phyloP scores from a whole-genome alignment of 164 flowering plant species.

The Cinnamomum micranthum region DNA sequence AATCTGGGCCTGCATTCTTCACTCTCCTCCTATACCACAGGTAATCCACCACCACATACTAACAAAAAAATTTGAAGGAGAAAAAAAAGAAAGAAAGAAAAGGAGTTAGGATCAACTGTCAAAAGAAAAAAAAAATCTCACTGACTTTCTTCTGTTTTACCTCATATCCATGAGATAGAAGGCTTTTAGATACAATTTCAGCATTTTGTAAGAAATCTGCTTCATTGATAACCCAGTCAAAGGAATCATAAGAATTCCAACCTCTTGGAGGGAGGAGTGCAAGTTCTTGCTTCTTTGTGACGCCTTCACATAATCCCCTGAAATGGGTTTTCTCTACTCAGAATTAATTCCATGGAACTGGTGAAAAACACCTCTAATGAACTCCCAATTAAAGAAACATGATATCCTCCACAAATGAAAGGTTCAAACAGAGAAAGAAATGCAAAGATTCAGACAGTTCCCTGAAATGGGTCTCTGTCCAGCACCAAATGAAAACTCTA shows the following conservation, averaged over 20 bases:
- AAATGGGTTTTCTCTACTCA: background rate
- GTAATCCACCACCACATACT: constrained; percentile 96
- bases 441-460: constrained; percentile 13
- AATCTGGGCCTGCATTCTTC: constrained; percentile 53
- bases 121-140: background rate
- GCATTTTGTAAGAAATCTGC: constrained; percentile 76
- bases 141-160: constrained; percentile 22
- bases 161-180: constrained; percentile 69
- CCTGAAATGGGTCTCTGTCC: constrained; percentile 25
- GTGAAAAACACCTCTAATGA: background rate
- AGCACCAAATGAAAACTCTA: too few species aligned
- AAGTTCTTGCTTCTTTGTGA: constrained; percentile 10
- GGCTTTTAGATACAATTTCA: constrained; percentile 45
- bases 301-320: constrained; percentile 6
- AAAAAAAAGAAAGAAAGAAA: background rate
- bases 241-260: constrained; percentile 97
- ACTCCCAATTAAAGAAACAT: background rate
- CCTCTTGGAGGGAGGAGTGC: constrained; percentile 82
- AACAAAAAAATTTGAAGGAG: background rate
- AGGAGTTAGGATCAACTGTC: background rate
- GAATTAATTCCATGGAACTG: background rate
- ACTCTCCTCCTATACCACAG: constrained; percentile 88
- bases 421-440: background rate
- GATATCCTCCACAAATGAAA: background rate
- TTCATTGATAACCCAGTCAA: constrained; percentile 81